phyloP scores from a whole-genome alignment of 148 eudicot genomes.

The Camellia japonica region DNA sequence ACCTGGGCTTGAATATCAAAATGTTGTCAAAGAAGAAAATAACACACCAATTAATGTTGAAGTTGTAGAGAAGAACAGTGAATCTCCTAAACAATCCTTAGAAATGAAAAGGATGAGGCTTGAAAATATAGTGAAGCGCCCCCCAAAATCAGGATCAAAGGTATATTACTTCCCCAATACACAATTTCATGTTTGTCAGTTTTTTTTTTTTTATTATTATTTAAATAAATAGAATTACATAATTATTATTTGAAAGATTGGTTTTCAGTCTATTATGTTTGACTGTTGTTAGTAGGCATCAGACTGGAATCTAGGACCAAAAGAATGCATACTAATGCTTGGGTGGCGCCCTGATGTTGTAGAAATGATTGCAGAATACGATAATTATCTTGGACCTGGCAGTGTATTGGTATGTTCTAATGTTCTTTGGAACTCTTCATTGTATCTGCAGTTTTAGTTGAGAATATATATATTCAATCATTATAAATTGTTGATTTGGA shows the following conservation, averaged over 20 bases:
- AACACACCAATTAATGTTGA: constrained; percentile 28
- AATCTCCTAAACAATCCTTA: constrained; percentile 25
- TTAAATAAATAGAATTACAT: not conserved
- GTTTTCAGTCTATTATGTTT: constrained; percentile 4
- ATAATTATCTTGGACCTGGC: constrained; percentile 94
- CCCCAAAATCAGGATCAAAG: constrained; percentile 63
- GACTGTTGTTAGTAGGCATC: constrained; percentile 51
- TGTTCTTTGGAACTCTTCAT: not conserved
- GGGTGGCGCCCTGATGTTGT: constrained; percentile 91
- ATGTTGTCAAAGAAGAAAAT: constrained; percentile 28
- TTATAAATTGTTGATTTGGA: not conserved
- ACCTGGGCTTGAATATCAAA: constrained; percentile 41
- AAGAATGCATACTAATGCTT: constrained; percentile 72
- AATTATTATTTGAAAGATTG: not conserved
- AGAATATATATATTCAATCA: no score
- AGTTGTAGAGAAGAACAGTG: constrained; percentile 24
- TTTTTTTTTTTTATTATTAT: not conserved
- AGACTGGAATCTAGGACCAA: constrained; percentile 67
- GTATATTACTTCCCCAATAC: constrained; percentile 26
- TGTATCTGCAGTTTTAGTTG: not conserved
- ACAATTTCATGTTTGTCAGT: not conserved
- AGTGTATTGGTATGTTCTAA: constrained; percentile 71
- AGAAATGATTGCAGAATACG: constrained; percentile 87
- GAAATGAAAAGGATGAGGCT: constrained; percentile 41
- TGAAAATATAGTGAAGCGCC: constrained; percentile 54